A percentile compares a stretch with the other conserved stretches of the same genome.
Conservation (phyloP, 129 eudicot genomes). For the Dittrichia graveolens region DNA sequence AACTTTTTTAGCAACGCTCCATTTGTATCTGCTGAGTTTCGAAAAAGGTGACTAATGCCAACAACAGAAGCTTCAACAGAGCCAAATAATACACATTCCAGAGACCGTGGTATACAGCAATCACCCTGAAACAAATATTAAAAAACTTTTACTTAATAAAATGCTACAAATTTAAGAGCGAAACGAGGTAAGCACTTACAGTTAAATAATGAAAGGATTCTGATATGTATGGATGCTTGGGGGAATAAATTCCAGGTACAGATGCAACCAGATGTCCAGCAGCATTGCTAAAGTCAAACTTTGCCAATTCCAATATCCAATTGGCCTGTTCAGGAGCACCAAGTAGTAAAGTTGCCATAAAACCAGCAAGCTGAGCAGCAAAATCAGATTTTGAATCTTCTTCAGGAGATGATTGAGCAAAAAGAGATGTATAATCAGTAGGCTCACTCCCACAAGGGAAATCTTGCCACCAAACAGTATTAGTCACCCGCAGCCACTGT, state of each 20-base stretch:
- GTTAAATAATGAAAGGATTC: slow-evolving; percentile 40
- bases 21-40: slow-evolving; percentile 64
- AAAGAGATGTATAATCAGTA: slow-evolving; percentile 49
- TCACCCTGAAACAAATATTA: slow-evolving; percentile 45
- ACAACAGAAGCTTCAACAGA: slow-evolving; percentile 86
- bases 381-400: slow-evolving; percentile 66
- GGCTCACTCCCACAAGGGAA: slow-evolving; percentile 57
- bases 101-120: slow-evolving; percentile 34
- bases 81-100: slow-evolving; percentile 49
- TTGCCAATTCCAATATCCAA: slow-evolving; percentile 74
- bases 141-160: not conserved
- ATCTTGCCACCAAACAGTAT: slow-evolving; percentile 97
- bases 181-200: slow-evolving; percentile 38
- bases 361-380: slow-evolving; percentile 91
- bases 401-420: slow-evolving; percentile 46
- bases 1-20: slow-evolving; percentile 73
- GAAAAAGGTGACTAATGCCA: slow-evolving; percentile 75
- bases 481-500: slow-evolving; percentile 80
- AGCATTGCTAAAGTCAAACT: slow-evolving; percentile 71
- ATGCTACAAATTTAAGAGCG: slow-evolving; percentile 9
- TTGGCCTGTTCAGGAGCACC: slow-evolving; percentile 75
- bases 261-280: slow-evolving; percentile 81
- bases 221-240: slow-evolving; percentile 46
- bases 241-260: slow-evolving; percentile 81
- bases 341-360: slow-evolving; percentile 68